Percentiles rank a stretch among this genome's conserved stretches.
Conservation (phyloP, 1,139 yeast species). For the Candida sp. region DNA sequence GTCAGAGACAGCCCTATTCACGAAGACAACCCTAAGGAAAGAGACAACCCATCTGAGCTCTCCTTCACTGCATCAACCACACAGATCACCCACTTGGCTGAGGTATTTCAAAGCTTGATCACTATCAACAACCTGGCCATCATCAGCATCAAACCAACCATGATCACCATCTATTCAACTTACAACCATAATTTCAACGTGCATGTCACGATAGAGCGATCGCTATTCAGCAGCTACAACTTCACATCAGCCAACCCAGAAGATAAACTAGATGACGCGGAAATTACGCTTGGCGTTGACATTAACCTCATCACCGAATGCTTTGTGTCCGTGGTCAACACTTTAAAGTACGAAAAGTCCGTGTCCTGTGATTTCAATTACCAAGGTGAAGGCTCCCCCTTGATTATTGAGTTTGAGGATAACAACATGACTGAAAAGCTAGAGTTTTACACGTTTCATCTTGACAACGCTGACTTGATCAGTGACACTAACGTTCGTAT, state of each 20-base stretch:
- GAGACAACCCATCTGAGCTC: background rate
- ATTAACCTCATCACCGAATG: slow-evolving; percentile 38
- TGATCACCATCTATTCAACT: slow-evolving; percentile 39
- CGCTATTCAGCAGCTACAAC: slow-evolving; percentile 36
- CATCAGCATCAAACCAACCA: slow-evolving; percentile 35
- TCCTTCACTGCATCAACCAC: slow-evolving; percentile 41
- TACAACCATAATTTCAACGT: slow-evolving; percentile 43
- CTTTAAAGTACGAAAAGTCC: slow-evolving; percentile 17
- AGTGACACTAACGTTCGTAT: slow-evolving; percentile 38
- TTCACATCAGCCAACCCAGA: slow-evolving; percentile 18
- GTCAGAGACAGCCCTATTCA: too few species aligned
- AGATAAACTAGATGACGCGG: slow-evolving; percentile 16
- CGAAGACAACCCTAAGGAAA: background rate
- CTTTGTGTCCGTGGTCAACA: slow-evolving; percentile 28
- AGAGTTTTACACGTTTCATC: slow-evolving; percentile 64
- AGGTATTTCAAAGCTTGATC: slow-evolving; percentile 37
- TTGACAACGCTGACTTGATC: slow-evolving; percentile 32
- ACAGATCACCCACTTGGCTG: slow-evolving; percentile 44
- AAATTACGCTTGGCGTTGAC: slow-evolving; percentile 43
- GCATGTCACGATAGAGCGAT: slow-evolving; percentile 38
- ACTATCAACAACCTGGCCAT: slow-evolving; percentile 39
- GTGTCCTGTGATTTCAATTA: slow-evolving; percentile 43
- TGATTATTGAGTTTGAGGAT: slow-evolving; percentile 75
- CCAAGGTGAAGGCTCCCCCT: slow-evolving; percentile 64
- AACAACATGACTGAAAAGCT: slow-evolving; percentile 69